Conservation (phyloP, 768 basidiomycete genomes). For the Lactarius hatsudake region DNA sequence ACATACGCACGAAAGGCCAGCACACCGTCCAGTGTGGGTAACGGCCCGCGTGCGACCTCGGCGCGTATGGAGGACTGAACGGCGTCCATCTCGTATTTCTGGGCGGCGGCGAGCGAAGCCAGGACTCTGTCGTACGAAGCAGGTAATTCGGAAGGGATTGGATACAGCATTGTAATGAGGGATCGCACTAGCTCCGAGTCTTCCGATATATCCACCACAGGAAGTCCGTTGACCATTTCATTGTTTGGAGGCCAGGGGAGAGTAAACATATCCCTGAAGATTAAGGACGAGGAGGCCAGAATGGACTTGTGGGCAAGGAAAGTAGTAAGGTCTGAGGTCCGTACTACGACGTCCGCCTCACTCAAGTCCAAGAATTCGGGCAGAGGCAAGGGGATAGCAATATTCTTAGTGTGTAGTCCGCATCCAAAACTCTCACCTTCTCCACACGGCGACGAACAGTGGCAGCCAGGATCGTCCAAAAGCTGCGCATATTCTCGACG, state of each 20-base stretch:
- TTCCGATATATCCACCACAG: constrained; percentile 20
- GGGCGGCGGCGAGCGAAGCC: constrained; percentile 23
- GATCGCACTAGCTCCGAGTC: constrained; percentile 10
- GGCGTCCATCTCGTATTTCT: constrained; percentile 30
- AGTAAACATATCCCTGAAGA: constrained; percentile 36
- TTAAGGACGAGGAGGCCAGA: constrained; percentile 33
- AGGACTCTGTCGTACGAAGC: neutral
- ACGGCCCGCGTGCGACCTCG: neutral
- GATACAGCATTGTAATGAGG: constrained; percentile 18
- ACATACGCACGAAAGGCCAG: constrained; percentile 24
- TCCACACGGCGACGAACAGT: neutral
- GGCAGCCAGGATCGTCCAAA: constrained; percentile 2
- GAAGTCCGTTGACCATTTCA: constrained; percentile 12
- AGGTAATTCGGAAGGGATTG: constrained; percentile 9
- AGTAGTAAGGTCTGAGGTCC: constrained; percentile 11
- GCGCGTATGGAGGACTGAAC: constrained; percentile 9
- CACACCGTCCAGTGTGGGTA: neutral
- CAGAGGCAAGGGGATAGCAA: neutral
- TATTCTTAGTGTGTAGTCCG: neutral
- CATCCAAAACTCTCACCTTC: neutral
- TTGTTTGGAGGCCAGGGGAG: constrained; percentile 23
- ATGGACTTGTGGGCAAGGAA: constrained; percentile 35
- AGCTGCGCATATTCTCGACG: neutral
- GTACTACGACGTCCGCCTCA: constrained; percentile 12
- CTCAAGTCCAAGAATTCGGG: neutral